These are phyloP conservation scores for Gymnopilus dilepis DNA, from an alignment of 768 basidiomycete genomes.

Conservation along the genomic window DNA sequence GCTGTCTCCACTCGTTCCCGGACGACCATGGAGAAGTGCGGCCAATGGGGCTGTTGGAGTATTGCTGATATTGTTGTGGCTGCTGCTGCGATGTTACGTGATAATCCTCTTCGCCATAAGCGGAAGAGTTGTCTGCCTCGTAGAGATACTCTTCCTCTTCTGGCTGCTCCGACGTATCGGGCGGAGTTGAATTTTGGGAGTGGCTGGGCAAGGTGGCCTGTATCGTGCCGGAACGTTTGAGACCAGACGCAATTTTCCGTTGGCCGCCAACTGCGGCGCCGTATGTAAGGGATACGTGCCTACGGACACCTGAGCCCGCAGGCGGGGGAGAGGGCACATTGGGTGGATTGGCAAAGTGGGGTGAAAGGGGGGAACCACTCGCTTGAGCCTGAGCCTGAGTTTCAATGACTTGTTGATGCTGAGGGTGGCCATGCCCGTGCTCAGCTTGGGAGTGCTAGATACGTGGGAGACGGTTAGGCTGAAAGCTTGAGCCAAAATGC, in stretches of 20 bases:
- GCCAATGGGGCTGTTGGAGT: conserved; percentile 62
- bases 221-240: conserved; percentile 80
- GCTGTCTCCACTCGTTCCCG: conserved; percentile 63
- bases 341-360: conserved; percentile 55
- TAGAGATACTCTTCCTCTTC: conserved; percentile 56
- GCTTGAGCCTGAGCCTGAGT: conserved; percentile 41
- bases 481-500: conserved; percentile 13
- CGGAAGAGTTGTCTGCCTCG: conserved; percentile 51
- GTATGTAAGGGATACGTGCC: conserved; percentile 82
- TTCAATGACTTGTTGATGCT: conserved; percentile 58
- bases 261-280: conserved; percentile 60
- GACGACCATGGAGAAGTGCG: conserved; percentile 72
- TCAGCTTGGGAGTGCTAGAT: conserved; percentile 32
- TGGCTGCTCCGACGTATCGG: conserved; percentile 45
- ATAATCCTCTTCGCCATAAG: conserved; percentile 63
- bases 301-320: conserved; percentile 70
- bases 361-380: conserved; percentile 63
- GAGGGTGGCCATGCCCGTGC: conserved; percentile 25
- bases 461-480: conserved; percentile 14
- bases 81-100: conserved; percentile 44
- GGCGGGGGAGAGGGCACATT: conserved; percentile 74
- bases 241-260: conserved; percentile 53
- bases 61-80: conserved; percentile 46
- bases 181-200: conserved; percentile 43
- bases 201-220: conserved; percentile 55